Base-by-base conservation (phyloP, 345 rosid genomes). In the Lepidium sativum region DNA sequence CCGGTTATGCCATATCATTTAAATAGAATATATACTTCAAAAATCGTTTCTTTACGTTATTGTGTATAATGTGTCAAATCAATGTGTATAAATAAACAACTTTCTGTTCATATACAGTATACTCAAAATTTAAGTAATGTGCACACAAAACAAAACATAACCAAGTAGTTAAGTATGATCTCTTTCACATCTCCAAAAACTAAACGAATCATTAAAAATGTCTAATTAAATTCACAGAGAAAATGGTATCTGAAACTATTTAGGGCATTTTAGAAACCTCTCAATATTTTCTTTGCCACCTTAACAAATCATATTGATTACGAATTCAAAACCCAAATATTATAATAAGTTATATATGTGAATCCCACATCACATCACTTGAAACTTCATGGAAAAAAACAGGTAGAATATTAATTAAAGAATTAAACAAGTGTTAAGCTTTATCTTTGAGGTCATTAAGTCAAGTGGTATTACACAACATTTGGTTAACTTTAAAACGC, bases 351-450 rank as follows among this genome's bases (percentile, higher is more conserved):
- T 39, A 47, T 37, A 32, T 35, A 39, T 60, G 43, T 60, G 18
- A 56, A 25, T 23, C 38, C 71, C 58, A 57, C 65, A 68, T 58
- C 72, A 68, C 50, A 58, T 52, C 72, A 68, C 50, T 57, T 39
- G 4, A 3, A 56, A 6, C 33, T 44, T 47, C 41, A 47, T 13
- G 56, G 40, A 7, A 27, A 27, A 47, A 56, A 37, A 43, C 54
- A 54, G 16, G 20, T 27, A 11, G 9, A 45, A 6, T 7, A 27
- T 33, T 49, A 18, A 20, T 40, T 4, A 11, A 40, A 14, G 27
- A 50, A 60, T 23, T 20, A 31, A 60, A 35, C 23, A 53, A 35
- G n/a, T 27, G 62, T 54, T 62, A 43, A 37, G 1, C 13, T 20
- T 25, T 12, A 6, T 10, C 12, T 11, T 37, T 54, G 6, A 27